Percentiles rank a stretch among this genome's conserved stretches.
Evolutionary conservation across 1,284 basidiomycete genomes (phyloP).

Genomic region (Trametes pubescens): DNA sequence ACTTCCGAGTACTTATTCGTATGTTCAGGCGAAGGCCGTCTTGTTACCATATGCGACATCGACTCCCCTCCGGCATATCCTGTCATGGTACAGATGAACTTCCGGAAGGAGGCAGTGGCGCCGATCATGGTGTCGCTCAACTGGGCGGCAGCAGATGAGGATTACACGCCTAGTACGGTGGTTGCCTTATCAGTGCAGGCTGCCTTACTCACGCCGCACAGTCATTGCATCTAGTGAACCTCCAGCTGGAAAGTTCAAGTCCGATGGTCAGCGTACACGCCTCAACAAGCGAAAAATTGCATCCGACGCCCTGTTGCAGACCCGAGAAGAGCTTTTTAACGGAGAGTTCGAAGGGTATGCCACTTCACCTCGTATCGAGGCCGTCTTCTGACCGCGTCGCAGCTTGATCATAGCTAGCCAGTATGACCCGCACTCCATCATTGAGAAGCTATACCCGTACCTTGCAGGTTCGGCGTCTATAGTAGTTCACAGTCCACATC

Average conservation of each 20-base stretch:
- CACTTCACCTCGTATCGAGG: slow-evolving; percentile 7
- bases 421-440: slow-evolving; percentile 87
- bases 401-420: slow-evolving; percentile 87
- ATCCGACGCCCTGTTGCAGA: slow-evolving; percentile 63
- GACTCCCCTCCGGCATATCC: slow-evolving; percentile 96
- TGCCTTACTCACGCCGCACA: slow-evolving; percentile 36
- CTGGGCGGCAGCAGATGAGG: slow-evolving; percentile 90
- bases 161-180: slow-evolving; percentile 70
- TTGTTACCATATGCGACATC: slow-evolving; percentile 89
- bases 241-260: slow-evolving; percentile 58
- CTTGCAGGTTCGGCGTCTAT: slow-evolving; percentile 88
- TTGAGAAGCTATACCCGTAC: slow-evolving; percentile 79
- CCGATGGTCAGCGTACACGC: slow-evolving; percentile 74
- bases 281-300: slow-evolving; percentile 76
- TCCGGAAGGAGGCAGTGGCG: slow-evolving; percentile 65
- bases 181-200: neutral
- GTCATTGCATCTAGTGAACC: slow-evolving; percentile 67
- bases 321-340: slow-evolving; percentile 83
- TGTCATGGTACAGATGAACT: slow-evolving; percentile 88
- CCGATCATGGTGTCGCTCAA: slow-evolving; percentile 78
- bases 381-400: slow-evolving; percentile 6
- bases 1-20: slow-evolving; percentile 13
- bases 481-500: slow-evolving; percentile 86
- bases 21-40: slow-evolving; percentile 76
- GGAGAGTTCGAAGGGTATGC: slow-evolving; percentile 89